These are phyloP conservation scores for Aureobasidium zeae DNA, from an alignment of 2,329 filamentous ascomycete species.

Conservation along the genomic window DNA sequence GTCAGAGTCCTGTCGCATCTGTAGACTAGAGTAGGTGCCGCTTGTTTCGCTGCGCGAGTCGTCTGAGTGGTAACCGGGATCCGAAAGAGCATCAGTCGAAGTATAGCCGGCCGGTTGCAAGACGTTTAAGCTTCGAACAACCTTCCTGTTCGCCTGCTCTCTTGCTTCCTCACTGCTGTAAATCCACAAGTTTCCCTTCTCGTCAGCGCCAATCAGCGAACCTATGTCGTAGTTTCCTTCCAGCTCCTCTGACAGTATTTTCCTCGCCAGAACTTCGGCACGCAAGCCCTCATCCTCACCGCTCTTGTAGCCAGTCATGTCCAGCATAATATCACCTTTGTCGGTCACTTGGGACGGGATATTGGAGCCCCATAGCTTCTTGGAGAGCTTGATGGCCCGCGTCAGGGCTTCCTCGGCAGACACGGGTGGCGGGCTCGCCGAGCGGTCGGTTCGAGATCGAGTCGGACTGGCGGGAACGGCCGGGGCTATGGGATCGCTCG, in stretches of 20 bases:
- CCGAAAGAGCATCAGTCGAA: conserved; percentile 73
- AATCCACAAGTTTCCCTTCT: conserved; percentile 97
- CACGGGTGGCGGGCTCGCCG: conserved; percentile 68
- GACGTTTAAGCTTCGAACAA: conserved; percentile 27
- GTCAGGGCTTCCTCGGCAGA: conserved; percentile 67
- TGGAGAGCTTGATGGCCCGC: conserved; percentile 74
- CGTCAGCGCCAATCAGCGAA: conserved; percentile 86
- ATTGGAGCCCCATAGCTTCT: conserved; percentile 79
- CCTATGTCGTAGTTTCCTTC: conserved; percentile 96
- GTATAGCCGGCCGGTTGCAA: conserved; percentile 45
- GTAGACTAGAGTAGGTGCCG: conserved; percentile 33
- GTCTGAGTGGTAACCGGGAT: conserved; percentile 93
- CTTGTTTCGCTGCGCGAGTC: conserved; percentile 49
- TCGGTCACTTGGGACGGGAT: conserved; percentile 91
- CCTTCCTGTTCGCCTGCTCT: conserved; percentile 66
- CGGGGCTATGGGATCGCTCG: conserved; percentile 21
- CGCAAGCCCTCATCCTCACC: conserved; percentile 86
- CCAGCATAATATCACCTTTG: conserved; percentile 87
- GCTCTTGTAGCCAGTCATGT: conserved; percentile 95
- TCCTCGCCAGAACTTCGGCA: conserved; percentile 86
- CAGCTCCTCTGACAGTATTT: conserved; percentile 84
- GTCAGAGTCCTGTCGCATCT: conserved; percentile 59
- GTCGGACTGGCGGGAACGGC: conserved; percentile 20
- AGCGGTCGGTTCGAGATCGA: conserved; percentile 35
- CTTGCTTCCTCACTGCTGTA: conserved; percentile 97